phyloP scores from a whole-genome alignment of 1,139 yeast species.

The Hyphopichia khmerensis region DNA sequence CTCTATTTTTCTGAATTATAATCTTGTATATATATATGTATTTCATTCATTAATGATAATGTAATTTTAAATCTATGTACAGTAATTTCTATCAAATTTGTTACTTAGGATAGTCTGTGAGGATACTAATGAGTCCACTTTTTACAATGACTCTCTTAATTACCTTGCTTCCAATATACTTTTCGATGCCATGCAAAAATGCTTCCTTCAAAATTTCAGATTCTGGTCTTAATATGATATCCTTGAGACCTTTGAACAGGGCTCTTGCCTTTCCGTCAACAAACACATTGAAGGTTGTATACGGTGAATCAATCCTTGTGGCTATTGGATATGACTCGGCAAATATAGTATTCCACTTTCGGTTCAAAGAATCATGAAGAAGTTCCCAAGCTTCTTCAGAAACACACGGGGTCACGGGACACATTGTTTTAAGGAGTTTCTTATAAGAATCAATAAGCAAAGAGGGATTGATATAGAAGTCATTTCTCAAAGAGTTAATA shows the following conservation, averaged over 20 bases:
- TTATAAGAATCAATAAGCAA: slow-evolving; percentile 42
- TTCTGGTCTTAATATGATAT: slow-evolving; percentile 9
- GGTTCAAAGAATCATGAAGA: slow-evolving; percentile 29
- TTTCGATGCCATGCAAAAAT: slow-evolving; percentile 9
- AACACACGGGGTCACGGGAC: slow-evolving; percentile 78
- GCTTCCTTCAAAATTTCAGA: slow-evolving; percentile 12
- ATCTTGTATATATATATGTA: neutral
- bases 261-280: slow-evolving; percentile 70
- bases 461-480: slow-evolving; percentile 21
- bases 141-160: slow-evolving; percentile 24
- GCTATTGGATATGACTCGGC: slow-evolving; percentile 51
- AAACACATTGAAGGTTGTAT: slow-evolving; percentile 50
- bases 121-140: slow-evolving; percentile 29
- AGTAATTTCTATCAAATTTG: too few species aligned
- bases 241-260: slow-evolving; percentile 37
- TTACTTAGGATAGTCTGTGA: too few species aligned
- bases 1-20: too few species aligned
- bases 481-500: slow-evolving; percentile 31
- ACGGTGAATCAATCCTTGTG: slow-evolving; percentile 35
- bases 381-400: slow-evolving; percentile 82
- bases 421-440: slow-evolving; percentile 55
- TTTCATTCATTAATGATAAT: too few species aligned
- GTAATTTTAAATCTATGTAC: slow-evolving; percentile 5
- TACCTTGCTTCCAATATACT: slow-evolving; percentile 7
- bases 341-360: slow-evolving; percentile 54